phyloP scores from a whole-genome alignment of 148 eudicot genomes.

The Persicaria maculosa region DNA sequence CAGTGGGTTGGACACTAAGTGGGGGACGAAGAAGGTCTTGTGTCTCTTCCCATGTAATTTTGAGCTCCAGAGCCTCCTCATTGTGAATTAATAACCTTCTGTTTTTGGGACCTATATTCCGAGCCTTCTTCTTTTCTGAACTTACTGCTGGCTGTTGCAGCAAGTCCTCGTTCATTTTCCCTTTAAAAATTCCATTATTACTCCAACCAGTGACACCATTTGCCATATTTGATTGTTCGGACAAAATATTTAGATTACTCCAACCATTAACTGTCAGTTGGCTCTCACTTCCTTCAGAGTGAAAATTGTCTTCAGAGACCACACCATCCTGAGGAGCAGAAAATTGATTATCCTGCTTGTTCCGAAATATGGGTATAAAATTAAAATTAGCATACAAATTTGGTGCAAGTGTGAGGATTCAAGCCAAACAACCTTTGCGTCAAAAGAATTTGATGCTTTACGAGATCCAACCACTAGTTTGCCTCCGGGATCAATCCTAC shows the following conservation, averaged over 20 bases:
- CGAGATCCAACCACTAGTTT: slow-evolving; percentile 89
- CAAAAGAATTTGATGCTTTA: slow-evolving; percentile 52
- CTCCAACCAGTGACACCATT: slow-evolving; percentile 24
- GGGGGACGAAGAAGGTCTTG: slow-evolving; percentile 83
- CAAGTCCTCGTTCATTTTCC: slow-evolving; percentile 36
- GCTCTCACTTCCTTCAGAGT: slow-evolving; percentile 40
- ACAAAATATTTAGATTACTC: slow-evolving; percentile 16
- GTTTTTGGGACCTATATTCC: slow-evolving; percentile 68
- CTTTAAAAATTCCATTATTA: slow-evolving; percentile 24
- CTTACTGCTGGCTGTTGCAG: slow-evolving; percentile 30
- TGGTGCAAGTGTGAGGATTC: background rate
- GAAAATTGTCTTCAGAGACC: slow-evolving; percentile 38
- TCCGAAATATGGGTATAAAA: slow-evolving; percentile 13
- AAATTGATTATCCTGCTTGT: slow-evolving; percentile 52
- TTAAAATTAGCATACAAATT: background rate
- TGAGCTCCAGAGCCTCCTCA: slow-evolving; percentile 77
- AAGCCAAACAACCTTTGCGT: slow-evolving; percentile 47
- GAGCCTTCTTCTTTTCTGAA: slow-evolving; percentile 62
- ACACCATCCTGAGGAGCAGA: slow-evolving; percentile 36
- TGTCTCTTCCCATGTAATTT: slow-evolving; percentile 85
- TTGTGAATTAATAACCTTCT: slow-evolving; percentile 70
- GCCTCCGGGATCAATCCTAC: slow-evolving; percentile 88
- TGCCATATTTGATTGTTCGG: slow-evolving; percentile 23
- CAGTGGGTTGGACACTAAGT: slow-evolving; percentile 49
- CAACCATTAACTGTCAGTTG: slow-evolving; percentile 32